Evolutionary conservation across 768 basidiomycete species (phyloP), one percentile per base, ranked within the genome.

Genomic region (Punctularia strigosozonata): DNA sequence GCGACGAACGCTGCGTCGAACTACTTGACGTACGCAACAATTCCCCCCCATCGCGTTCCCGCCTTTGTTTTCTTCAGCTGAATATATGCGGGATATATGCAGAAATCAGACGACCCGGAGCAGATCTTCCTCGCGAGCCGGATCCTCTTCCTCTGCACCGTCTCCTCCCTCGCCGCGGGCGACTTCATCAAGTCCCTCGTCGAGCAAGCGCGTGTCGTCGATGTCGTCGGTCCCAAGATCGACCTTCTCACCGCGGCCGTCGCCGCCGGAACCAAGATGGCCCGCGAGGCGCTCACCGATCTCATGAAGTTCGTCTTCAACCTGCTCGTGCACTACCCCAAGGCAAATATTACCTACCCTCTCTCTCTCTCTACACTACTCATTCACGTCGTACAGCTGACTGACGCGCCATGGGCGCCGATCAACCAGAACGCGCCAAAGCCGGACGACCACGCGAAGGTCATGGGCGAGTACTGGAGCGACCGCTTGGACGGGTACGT

Each of bases 241-340:
- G 84, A 84, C 42, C 54, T 66, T 23, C 61, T 84, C 22, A 58
- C 63, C 3, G 57, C 53, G 30, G 60, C 57, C 36, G 62, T 81
- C 42, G 63, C 75, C 30, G 58, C 62, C 28, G 69, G 75, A 41
- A 51, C 67, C 15, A 64, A 69, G 44, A 65, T 74, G 61, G 64
- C 75, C 22, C 69, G 68, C 47, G 84, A 87, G 40, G 87, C 90
- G 2, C 69, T 83, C 62, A 69, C 73, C 3, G 91, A 97, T 56
- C 53, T 90, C 19, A 68, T 97, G 40, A 97, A 97, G 53, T 67
- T 90, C 34, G 64, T 73, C 3, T 91, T 87, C 58, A 91, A 94
- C 54, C 54, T 94, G 22, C 63, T 88, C 37, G 55, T 77, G 30
- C 81, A 84, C 52, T 90, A 87, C 57, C 87, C 87, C 4, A 86